Percentiles rank a stretch among this genome's conserved stretches.
Evolutionary conservation across 2,329 filamentous ascomycete species (phyloP).

Genomic region (Scleromitrula shiraiana): DNA sequence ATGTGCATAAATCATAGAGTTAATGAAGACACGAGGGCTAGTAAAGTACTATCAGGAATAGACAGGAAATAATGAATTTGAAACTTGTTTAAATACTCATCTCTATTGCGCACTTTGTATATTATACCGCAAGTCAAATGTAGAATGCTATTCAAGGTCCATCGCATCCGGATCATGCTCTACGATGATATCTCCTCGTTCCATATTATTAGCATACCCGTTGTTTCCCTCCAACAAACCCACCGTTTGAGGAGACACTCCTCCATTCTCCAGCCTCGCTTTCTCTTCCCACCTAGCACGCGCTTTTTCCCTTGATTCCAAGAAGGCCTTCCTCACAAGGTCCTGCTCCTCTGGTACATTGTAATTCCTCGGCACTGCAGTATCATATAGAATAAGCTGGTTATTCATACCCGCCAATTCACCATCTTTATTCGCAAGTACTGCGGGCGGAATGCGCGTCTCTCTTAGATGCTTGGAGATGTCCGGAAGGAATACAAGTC

Average conservation of each 20-base stretch:
- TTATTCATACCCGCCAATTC: constrained; percentile 45
- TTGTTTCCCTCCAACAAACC: constrained; percentile 10
- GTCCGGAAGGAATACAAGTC: constrained; percentile 73
- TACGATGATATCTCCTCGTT: not conserved
- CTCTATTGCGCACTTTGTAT: not conserved
- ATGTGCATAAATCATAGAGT: not conserved
- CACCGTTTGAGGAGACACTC: constrained; percentile 14
- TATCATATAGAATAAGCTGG: constrained; percentile 75
- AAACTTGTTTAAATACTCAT: constrained; percentile 1
- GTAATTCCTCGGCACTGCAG: constrained; percentile 60
- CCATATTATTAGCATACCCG: constrained; percentile 12
- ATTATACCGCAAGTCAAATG: constrained; percentile 1
- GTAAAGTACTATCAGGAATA: constrained; percentile 32
- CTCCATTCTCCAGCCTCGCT: constrained; percentile 28
- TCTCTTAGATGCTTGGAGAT: constrained; percentile 72
- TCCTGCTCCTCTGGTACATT: constrained; percentile 68
- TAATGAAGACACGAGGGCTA: not conserved
- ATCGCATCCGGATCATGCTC: constrained; percentile 53
- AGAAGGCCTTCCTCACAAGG: constrained; percentile 72
- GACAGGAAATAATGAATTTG: constrained; percentile 9
- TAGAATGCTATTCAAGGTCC: constrained; percentile 44
- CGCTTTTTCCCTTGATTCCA: constrained; percentile 65
- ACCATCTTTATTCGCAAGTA: constrained; percentile 52
- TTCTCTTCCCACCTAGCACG: constrained; percentile 49
- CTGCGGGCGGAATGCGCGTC: constrained; percentile 53